phyloP scores from a whole-genome alignment of 257 asterid genomes.

The Catharanthus roseus region DNA sequence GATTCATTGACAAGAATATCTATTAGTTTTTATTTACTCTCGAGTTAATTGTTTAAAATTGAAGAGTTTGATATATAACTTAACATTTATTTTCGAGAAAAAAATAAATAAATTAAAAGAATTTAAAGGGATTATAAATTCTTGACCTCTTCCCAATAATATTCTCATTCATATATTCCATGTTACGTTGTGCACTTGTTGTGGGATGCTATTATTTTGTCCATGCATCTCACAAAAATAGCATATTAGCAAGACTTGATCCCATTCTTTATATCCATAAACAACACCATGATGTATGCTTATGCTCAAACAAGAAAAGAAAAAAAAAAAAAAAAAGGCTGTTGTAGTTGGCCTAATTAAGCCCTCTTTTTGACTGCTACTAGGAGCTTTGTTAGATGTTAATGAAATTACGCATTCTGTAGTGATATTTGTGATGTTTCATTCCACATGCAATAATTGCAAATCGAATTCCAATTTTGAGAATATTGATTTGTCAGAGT shows the following conservation, averaged over 20 bases:
- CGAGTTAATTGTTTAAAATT: background rate
- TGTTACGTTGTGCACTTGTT: background rate
- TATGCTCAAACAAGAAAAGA: background rate
- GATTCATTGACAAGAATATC: background rate
- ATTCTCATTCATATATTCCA: background rate
- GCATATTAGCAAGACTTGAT: background rate
- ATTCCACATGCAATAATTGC: too few species aligned
- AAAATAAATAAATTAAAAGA: too few species aligned
- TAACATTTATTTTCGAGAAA: too few species aligned
- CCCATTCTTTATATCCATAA: background rate
- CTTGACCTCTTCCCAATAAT: background rate
- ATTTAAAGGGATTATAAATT: too few species aligned
- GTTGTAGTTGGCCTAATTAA: background rate
- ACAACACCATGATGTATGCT: background rate
- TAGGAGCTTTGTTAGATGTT: background rate
- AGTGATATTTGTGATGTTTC: background rate
- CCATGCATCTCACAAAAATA: background rate
- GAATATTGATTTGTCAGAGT: too few species aligned
- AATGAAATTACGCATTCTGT: background rate
- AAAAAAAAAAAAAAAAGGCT: too few species aligned
- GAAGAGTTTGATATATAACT: background rate
- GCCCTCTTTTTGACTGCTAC: background rate
- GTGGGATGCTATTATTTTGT: background rate
- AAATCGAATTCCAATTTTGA: too few species aligned
- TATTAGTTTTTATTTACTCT: background rate